Conservation (phyloP, 805 yeast genomes). For the Priceomyces castillae region DNA sequence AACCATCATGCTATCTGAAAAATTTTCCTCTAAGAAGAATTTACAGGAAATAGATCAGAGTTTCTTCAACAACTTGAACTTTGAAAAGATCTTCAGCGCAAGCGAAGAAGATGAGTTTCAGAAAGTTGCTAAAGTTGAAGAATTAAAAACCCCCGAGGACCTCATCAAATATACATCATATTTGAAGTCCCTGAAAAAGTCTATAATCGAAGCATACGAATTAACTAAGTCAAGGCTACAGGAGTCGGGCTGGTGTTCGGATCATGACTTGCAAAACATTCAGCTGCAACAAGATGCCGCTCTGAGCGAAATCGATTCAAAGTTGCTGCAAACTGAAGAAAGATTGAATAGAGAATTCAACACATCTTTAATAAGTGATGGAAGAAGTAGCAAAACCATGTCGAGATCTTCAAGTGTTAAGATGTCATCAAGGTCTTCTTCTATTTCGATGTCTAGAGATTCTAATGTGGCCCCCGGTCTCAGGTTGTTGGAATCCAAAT, state of each 20-base stretch:
- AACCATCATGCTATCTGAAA: slow-evolving; percentile 38
- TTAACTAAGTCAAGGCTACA: slow-evolving; percentile 29
- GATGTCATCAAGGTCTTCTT: slow-evolving; percentile 8
- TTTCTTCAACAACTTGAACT: slow-evolving; percentile 28
- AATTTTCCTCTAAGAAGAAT: slow-evolving; percentile 25
- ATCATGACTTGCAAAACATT: slow-evolving; percentile 38
- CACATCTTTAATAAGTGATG: slow-evolving; percentile 16
- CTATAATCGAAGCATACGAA: slow-evolving; percentile 33
- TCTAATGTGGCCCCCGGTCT: slow-evolving; percentile 24
- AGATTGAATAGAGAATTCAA: slow-evolving; percentile 30
- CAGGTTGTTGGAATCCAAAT: slow-evolving; percentile 32
- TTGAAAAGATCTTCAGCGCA: neutral
- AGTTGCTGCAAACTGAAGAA: slow-evolving; percentile 35
- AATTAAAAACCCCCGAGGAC: slow-evolving; percentile 22
- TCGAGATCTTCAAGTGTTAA: neutral
- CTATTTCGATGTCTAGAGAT: slow-evolving; percentile 9
- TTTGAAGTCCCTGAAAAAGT: slow-evolving; percentile 31
- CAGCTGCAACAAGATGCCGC: slow-evolving; percentile 38
- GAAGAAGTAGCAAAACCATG: neutral
- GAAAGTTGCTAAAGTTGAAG: slow-evolving; percentile 17
- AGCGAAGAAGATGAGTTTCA: neutral
- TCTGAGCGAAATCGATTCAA: slow-evolving; percentile 36
- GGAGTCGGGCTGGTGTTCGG: slow-evolving; percentile 43
- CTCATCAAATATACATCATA: slow-evolving; percentile 31
- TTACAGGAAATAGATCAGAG: slow-evolving; percentile 32